Percentiles rank a stretch among this genome's conserved stretches.
These are phyloP conservation scores for Leishmania amazonensis DNA, from an alignment of 208 protist species.

Conservation along the genomic window DNA sequence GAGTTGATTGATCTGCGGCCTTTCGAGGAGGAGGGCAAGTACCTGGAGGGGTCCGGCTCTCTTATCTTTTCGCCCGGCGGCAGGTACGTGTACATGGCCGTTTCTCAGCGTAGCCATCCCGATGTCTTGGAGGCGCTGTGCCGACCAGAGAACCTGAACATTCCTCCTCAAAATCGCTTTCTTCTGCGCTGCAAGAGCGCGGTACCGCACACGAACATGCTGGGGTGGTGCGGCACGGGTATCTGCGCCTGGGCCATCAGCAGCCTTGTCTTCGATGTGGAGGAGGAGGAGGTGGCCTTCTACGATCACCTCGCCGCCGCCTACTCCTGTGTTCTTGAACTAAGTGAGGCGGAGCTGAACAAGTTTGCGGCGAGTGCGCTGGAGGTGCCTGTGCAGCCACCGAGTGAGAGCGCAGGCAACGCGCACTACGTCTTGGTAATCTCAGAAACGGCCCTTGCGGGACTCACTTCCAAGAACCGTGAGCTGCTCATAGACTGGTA, in stretches of 20 bases:
- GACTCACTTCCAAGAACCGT: slow-evolving; percentile 34
- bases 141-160: slow-evolving; percentile 66
- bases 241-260: slow-evolving; percentile 80
- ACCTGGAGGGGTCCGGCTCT: slow-evolving; percentile 69
- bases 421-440: slow-evolving; percentile 51
- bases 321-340: slow-evolving; percentile 61
- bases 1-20: slow-evolving; percentile 68
- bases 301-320: slow-evolving; percentile 53
- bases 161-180: slow-evolving; percentile 68
- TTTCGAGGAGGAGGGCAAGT: slow-evolving; percentile 49
- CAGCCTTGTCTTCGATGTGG: slow-evolving; percentile 48
- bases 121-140: slow-evolving; percentile 66
- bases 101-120: slow-evolving; percentile 57
- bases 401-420: neutral
- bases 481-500: slow-evolving; percentile 56
- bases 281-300: slow-evolving; percentile 60
- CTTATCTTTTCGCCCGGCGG: slow-evolving; percentile 69
- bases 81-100: slow-evolving; percentile 70
- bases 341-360: slow-evolving; percentile 55
- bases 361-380: slow-evolving; percentile 67
- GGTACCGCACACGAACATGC: slow-evolving; percentile 75
- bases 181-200: slow-evolving; percentile 33
- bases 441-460: slow-evolving; percentile 49
- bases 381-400: slow-evolving; percentile 38
- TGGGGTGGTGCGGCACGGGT: slow-evolving; percentile 75